Evolutionary conservation across 345 rosid species (phyloP), one percentile per base, ranked within the genome.

Genomic region (Firmiana major): DNA sequence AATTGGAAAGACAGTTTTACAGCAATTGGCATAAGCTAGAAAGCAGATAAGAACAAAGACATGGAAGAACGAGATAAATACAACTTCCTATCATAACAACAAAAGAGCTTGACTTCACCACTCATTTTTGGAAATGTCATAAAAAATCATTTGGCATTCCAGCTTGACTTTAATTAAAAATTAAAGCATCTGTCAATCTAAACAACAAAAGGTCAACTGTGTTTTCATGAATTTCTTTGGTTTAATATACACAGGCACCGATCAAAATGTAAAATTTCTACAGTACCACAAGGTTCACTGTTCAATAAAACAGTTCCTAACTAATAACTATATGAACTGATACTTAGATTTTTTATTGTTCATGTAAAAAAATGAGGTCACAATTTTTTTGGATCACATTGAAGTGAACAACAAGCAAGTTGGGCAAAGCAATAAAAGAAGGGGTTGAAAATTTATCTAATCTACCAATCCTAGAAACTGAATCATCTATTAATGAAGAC

Each of bases 261-360:
- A 22, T 43, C 53, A 67, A 22, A 68, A 65, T 65, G 49, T 28
- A n/a, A 65, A 65, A n/a, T n/a, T 65, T 65, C 71, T 65, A 38
- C 24, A 68, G 68, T 22, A 9, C 69, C 22, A 43, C 40, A 26
- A 74, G n/a, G 22, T 26, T 58, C 42, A 74, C 22, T 74, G 53
- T 74, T 74, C 58, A 74, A 74, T 74, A 57, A 28, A 74, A 74
- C 77, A 60, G 68, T 74, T 40, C 1, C 34, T 31, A 31, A 31
- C 34, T 31, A 31, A 31, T 31, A 58, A 21, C 28, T 73, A 22
- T 19, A 74, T 60, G 67, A 74, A 74, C 40, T 7, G 42, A 74
- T 59, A 15, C 8, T 16, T 6, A 0, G 48, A 26, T 8, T 19
- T 21, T 65, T 0, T 9, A 2, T n/a, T 40, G 22, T 59, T 22